Conservation (phyloP, 768 basidiomycete species). For the Pluteus cervinus region DNA sequence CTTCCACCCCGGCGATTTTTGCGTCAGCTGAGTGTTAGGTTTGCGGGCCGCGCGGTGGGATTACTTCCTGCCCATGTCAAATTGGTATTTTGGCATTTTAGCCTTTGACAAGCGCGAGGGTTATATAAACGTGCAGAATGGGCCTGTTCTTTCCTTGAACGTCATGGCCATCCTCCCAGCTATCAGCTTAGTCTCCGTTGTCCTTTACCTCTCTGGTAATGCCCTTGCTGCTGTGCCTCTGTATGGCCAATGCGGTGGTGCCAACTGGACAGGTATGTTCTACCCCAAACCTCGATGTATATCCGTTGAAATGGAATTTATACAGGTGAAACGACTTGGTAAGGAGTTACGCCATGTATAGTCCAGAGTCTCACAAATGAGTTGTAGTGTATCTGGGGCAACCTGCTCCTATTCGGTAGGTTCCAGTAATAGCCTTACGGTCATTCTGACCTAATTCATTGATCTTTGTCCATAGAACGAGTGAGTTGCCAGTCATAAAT, state of each 20-base stretch:
- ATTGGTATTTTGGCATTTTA: too few relatives aligned
- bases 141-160: too few relatives aligned
- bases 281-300: background rate
- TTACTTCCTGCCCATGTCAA: too few relatives aligned
- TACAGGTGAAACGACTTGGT: conserved; percentile 15
- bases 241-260: conserved; percentile 18
- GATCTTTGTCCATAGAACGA: conserved; percentile 7
- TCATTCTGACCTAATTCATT: background rate
- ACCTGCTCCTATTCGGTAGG: conserved; percentile 12
- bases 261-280: conserved; percentile 15
- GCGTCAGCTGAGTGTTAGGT: too few relatives aligned
- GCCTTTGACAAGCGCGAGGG: too few relatives aligned
- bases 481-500: background rate
- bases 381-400: conserved; percentile 10
- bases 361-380: background rate
- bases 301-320: background rate
- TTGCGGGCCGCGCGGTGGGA: too few relatives aligned
- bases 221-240: conserved; percentile 14
- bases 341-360: background rate
- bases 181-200: background rate
- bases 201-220: conserved; percentile 1
- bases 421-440: background rate
- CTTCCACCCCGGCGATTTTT: too few relatives aligned
- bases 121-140: too few relatives aligned
- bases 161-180: too few relatives aligned